Conservation (phyloP, 169 alveolate species). For the Eimeria sp. region DNA sequence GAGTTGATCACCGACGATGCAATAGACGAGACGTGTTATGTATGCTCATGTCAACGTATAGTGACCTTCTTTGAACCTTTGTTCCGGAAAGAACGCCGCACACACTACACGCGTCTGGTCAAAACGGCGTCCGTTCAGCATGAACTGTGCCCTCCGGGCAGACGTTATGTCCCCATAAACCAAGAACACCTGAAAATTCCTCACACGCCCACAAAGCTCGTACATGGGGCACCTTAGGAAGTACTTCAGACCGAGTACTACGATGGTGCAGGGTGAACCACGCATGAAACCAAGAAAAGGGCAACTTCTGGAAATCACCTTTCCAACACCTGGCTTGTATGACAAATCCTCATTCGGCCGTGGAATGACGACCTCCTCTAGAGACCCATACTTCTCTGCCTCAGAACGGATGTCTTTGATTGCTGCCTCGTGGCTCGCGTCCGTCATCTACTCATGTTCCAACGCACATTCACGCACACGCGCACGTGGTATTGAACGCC, state of each 20-base stretch:
- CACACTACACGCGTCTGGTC: slow-evolving; percentile 93
- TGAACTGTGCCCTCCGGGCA: slow-evolving; percentile 93
- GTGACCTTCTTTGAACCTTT: slow-evolving; percentile 88
- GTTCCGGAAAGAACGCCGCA: slow-evolving; percentile 94
- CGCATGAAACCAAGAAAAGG: neutral
- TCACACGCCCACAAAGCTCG: neutral
- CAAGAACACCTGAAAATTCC: slow-evolving; percentile 88
- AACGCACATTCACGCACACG: neutral
- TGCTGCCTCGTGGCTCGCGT: slow-evolving; percentile 89
- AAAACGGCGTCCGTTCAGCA: slow-evolving; percentile 93
- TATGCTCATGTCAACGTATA: slow-evolving; percentile 88
- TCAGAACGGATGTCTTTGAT: slow-evolving; percentile 90
- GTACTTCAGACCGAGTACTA: neutral
- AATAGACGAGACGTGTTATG: neutral
- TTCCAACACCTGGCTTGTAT: slow-evolving; percentile 87
- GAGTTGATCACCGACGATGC: neutral
- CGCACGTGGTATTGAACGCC: neutral
- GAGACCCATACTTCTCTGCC: slow-evolving; percentile 92
- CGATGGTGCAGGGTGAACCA: neutral
- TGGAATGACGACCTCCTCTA: slow-evolving; percentile 92
- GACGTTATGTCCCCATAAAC: slow-evolving; percentile 89
- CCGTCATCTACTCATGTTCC: slow-evolving; percentile 75
- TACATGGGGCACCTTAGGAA: neutral
- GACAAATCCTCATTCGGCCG: slow-evolving; percentile 90
- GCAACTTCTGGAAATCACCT: slow-evolving; percentile 59